phyloP scores from a whole-genome alignment of 2,329 filamentous ascomycete species.

The Calonectria pteridis region DNA sequence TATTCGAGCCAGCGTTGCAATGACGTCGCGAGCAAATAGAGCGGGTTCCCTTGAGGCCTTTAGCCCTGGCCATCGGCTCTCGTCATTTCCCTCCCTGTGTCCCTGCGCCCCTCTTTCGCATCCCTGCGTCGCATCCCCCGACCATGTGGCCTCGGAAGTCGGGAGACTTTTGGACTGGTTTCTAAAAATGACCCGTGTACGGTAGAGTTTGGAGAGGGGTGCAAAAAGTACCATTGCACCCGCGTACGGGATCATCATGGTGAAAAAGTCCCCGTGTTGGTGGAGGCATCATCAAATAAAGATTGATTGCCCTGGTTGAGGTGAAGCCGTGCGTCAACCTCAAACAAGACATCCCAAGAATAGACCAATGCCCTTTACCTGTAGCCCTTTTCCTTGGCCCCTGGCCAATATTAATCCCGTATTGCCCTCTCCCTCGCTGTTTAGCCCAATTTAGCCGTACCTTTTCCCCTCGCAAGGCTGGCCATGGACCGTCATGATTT shows the following conservation, averaged over 20 bases:
- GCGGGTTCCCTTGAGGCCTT: not conserved
- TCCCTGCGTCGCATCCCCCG: not conserved
- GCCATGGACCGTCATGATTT: not conserved
- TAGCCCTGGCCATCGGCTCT: not conserved
- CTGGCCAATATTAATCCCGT: not conserved
- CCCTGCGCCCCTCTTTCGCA: not conserved
- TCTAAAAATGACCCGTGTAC: not conserved
- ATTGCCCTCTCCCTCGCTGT: not conserved
- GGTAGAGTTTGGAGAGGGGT: not conserved
- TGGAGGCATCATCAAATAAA: not conserved
- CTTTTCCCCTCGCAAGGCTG: not conserved
- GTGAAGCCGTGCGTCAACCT: not conserved
- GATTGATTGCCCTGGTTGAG: not conserved
- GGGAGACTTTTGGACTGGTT: not conserved
- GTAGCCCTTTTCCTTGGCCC: not conserved
- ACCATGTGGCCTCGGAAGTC: constrained; percentile 7
- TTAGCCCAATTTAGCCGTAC: not conserved
- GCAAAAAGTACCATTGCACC: not conserved
- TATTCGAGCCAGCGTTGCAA: not conserved
- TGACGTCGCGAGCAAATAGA: not conserved
- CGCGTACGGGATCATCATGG: not conserved
- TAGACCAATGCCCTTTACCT: not conserved
- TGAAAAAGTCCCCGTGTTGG: not conserved
- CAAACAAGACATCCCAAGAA: not conserved
- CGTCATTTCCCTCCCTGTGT: not conserved